Conservation (phyloP, 2,329 filamentous ascomycete species). For the Byssoonygena ceratinophila region DNA sequence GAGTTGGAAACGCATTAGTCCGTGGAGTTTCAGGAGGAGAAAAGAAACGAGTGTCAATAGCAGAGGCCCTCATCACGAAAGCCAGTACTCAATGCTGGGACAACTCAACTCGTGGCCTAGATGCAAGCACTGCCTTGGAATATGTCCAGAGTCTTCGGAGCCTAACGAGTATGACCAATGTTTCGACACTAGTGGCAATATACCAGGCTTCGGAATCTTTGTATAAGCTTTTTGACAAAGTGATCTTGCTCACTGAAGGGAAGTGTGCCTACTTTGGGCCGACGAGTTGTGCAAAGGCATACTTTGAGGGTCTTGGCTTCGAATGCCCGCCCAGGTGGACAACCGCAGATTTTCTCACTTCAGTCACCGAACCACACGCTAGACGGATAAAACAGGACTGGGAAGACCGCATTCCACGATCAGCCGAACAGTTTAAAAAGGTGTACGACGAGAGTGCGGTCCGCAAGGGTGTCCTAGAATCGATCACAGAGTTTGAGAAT, state of each 20-base stretch:
- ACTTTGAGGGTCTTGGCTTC: conserved; percentile 61
- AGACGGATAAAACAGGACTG: conserved; percentile 47
- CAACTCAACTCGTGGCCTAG: conserved; percentile 62
- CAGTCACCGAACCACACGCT: conserved; percentile 53
- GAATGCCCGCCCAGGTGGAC: conserved; percentile 61
- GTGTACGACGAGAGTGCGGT: conserved; percentile 42
- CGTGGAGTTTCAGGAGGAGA: conserved; percentile 62
- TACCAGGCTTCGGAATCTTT: conserved; percentile 54
- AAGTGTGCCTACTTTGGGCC: conserved; percentile 63
- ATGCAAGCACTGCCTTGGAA: conserved; percentile 61
- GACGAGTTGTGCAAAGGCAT: conserved; percentile 52
- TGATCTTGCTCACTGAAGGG: conserved; percentile 56
- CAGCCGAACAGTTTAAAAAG: conserved; percentile 46
- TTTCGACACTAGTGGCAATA: conserved; percentile 56
- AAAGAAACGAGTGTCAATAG: conserved; percentile 70
- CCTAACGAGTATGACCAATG: conserved; percentile 52
- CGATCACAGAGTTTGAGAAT: conserved; percentile 46
- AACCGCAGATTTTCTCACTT: conserved; percentile 66
- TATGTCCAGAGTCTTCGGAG: conserved; percentile 59
- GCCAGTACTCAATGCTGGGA: conserved; percentile 64
- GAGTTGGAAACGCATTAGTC: conserved; percentile 63
- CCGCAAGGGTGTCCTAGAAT: conserved; percentile 35
- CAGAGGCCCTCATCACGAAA: conserved; percentile 61
- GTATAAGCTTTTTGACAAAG: conserved; percentile 55
- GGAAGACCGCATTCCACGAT: conserved; percentile 47